Evolutionary conservation across 1,284 basidiomycete genomes (phyloP).

Genomic region (Ustilago crameri): DNA sequence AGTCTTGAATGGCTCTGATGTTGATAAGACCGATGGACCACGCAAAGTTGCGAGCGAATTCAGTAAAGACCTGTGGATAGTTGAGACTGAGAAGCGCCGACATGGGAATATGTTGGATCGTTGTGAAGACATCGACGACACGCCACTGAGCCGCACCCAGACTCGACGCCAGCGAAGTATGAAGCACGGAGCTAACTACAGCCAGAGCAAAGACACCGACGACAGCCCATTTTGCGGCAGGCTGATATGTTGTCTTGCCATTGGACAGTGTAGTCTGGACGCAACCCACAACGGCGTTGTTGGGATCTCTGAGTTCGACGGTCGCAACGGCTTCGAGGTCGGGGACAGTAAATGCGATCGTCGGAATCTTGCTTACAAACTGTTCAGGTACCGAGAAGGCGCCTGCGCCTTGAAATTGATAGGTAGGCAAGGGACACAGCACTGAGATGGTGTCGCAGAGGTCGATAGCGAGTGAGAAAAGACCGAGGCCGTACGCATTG

Average conservation of each 20-base stretch:
- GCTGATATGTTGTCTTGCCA: conserved; percentile 82
- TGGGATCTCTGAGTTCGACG: conserved; percentile 78
- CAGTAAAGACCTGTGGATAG: conserved; percentile 83
- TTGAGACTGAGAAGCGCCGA: conserved; percentile 84
- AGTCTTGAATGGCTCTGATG: conserved; percentile 76
- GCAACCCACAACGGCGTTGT: conserved; percentile 82
- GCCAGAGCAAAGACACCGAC: conserved; percentile 78
- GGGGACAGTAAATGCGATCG: conserved; percentile 85
- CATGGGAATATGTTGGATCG: conserved; percentile 83
- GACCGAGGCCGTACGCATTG: conserved; percentile 64
- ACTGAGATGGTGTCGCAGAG: conserved; percentile 59
- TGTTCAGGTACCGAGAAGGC: conserved; percentile 77
- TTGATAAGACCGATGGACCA: conserved; percentile 88
- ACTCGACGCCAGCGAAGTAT: conserved; percentile 72
- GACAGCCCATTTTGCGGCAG: conserved; percentile 81
- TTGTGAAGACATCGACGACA: conserved; percentile 81
- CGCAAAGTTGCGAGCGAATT: conserved; percentile 84
- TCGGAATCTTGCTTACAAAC: conserved; percentile 74
- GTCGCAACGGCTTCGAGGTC: conserved; percentile 91
- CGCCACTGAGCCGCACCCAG: conserved; percentile 71
- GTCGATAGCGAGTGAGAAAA: conserved; percentile 61
- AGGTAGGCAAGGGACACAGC: conserved; percentile 65
- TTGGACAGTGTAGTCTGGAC: conserved; percentile 91
- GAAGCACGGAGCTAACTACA: conserved; percentile 76
- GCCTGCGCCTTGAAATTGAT: conserved; percentile 73